Base-by-base conservation (phyloP, 2,329 filamentous ascomycete species). In the Didymella segeticola region DNA sequence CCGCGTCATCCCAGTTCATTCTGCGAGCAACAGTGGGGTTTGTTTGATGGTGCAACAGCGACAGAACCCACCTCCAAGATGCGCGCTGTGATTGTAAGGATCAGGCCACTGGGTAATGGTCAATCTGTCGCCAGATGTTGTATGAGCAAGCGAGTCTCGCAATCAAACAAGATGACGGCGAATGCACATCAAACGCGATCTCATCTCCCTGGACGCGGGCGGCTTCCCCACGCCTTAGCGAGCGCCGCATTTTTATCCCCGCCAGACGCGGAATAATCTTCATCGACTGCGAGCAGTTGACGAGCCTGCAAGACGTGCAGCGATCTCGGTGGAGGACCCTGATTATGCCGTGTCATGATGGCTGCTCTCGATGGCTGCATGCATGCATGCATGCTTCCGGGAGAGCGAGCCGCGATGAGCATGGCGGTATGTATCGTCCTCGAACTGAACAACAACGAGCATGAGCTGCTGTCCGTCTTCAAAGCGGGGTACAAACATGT, bases 401-500 rank as follows among this genome's bases (percentile, higher is more conserved):
- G 30, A 42, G 43, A 15, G 51, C 31, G 27, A 42, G 42, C 43
- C 45, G 27, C 48, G 51, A 53, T 38, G 53, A 47, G 45, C 47
- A n/a, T n/a, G n/a, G n/a, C n/a, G n/a, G n/a, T n/a, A 43, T 46
- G 48, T 53, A 31, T 42, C 39, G 37, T 27, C n/a, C 37, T 50
- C n/a, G n/a, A 33, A 46, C 17, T 33, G 37, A 50, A 50, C 42
- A 31, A 50, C 42, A 31, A 36, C 47, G 34, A 29, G 41, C n/a
- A 15, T 42, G 34, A 26, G 20, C 43, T 29, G 43, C 38, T 37
- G 37, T 14, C 23, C 36, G 38, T 41, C 45, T 26, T 43, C 33
- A 50, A 59, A 63, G 66, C 64, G 66, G 64, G 64, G 64, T 64
- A 64, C 56, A 51, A 43, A 56, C 55, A 43, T 58, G 61, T 68